Conservation (phyloP, 2,329 filamentous ascomycete genomes). For the Ustulina deusta region DNA sequence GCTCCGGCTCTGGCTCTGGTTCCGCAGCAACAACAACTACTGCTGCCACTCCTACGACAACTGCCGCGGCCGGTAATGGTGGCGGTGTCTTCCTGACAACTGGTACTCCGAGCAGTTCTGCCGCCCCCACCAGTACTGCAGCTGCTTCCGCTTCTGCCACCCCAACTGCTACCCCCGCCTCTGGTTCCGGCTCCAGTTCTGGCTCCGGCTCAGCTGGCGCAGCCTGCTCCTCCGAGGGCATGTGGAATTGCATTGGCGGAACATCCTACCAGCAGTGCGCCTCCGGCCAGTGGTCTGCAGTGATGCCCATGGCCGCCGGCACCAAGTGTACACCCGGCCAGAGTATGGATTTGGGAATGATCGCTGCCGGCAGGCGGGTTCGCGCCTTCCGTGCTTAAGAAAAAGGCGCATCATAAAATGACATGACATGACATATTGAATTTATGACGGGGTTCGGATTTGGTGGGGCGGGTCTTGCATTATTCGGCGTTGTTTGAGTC, state of each 20-base stretch:
- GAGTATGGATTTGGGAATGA: slow-evolving; percentile 55
- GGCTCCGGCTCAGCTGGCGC: slow-evolving; percentile 43
- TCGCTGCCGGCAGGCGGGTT: slow-evolving; percentile 42
- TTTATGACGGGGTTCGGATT: neutral
- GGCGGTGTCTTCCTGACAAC: slow-evolving; percentile 45
- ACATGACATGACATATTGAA: neutral
- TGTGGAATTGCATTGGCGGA: slow-evolving; percentile 66
- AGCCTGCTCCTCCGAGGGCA: slow-evolving; percentile 61
- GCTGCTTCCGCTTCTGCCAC: slow-evolving; percentile 42
- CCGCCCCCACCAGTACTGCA: neutral
- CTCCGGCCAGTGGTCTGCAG: slow-evolving; percentile 62
- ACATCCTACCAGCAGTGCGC: slow-evolving; percentile 67
- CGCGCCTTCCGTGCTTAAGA: slow-evolving; percentile 48
- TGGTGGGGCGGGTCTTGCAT: slow-evolving; percentile 15
- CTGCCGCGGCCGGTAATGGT: slow-evolving; percentile 32
- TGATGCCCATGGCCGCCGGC: slow-evolving; percentile 58
- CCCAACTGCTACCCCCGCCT: slow-evolving; percentile 33
- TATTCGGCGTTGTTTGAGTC: slow-evolving; percentile 16
- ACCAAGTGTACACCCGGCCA: slow-evolving; percentile 60
- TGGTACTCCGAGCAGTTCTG: too few relatives aligned
- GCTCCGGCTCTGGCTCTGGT: slow-evolving; percentile 32
- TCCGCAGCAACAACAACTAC: slow-evolving; percentile 35
- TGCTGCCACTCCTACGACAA: slow-evolving; percentile 39
- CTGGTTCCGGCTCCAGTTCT: slow-evolving; percentile 42
- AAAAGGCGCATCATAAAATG: neutral